Percentiles rank a stretch among this genome's conserved stretches.
These are phyloP conservation scores for Didymella pomorum DNA, from an alignment of 2,329 filamentous ascomycete genomes.

Conservation along the genomic window DNA sequence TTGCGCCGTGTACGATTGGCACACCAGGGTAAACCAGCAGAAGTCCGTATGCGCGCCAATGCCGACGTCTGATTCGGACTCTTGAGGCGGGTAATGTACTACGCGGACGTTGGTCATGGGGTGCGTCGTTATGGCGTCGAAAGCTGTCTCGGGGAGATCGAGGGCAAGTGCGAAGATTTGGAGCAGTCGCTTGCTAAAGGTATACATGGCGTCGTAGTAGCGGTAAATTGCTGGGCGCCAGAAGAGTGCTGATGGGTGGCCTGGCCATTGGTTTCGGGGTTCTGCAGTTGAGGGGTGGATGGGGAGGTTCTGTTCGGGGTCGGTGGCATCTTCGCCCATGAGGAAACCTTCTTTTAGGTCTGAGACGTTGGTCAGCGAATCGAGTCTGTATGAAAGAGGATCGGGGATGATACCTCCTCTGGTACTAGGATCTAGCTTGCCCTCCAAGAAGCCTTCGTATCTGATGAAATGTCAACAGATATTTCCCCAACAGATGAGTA, in stretches of 20 bases:
- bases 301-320: conserved; percentile 40
- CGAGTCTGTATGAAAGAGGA: neutral
- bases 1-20: conserved; percentile 35
- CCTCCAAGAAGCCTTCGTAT: conserved; percentile 46
- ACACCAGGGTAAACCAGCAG: conserved; percentile 55
- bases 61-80: conserved; percentile 44
- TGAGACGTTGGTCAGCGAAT: conserved; percentile 15
- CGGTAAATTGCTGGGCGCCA: conserved; percentile 42
- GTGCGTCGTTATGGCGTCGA: conserved; percentile 50
- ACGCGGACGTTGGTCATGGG: conserved; percentile 55
- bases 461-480: neutral
- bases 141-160: conserved; percentile 49
- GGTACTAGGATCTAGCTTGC: conserved; percentile 47
- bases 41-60: conserved; percentile 56
- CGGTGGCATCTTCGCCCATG: conserved; percentile 47
- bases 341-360: conserved; percentile 49
- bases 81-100: conserved; percentile 53
- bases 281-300: conserved; percentile 23
- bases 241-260: conserved; percentile 37
- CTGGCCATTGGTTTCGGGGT: conserved; percentile 45
- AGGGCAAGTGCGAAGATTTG: conserved; percentile 52
- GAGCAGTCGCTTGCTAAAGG: conserved; percentile 45
- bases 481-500: too few relatives aligned
- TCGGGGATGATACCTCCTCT: conserved; percentile 35
- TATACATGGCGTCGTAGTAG: conserved; percentile 44